phyloP scores from a whole-genome alignment of 192 early-diverging fungal genomes.

The Lunasporangiospora selenospora region DNA sequence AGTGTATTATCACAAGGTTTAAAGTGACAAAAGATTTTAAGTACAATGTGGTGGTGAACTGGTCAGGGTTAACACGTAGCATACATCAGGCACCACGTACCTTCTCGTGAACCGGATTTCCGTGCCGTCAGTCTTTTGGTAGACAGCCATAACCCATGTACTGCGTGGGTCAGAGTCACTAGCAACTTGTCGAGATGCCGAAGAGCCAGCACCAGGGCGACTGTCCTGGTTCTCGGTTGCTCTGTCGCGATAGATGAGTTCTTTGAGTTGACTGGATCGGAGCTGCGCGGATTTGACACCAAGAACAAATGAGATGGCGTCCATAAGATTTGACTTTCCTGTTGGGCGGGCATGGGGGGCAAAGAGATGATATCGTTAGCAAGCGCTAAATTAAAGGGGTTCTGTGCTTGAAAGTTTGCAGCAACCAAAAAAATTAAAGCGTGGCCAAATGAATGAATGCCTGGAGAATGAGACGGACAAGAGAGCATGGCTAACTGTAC shows the following conservation, averaged over 20 bases:
- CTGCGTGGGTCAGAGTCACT: constrained; percentile 51
- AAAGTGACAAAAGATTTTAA: constrained; percentile 28
- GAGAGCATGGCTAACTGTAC: constrained; percentile 44
- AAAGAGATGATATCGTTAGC: not conserved
- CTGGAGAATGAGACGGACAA: too few relatives aligned
- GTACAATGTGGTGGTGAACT: too few relatives aligned
- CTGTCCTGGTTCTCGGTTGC: constrained; percentile 52
- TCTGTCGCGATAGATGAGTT: constrained; percentile 88
- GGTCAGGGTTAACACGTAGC: too few relatives aligned
- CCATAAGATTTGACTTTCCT: constrained; percentile 99
- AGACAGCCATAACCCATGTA: constrained; percentile 86
- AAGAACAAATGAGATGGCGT: constrained; percentile 98
- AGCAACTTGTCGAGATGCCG: not conserved
- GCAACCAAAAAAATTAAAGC: too few relatives aligned
- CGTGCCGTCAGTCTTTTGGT: constrained; percentile 68
- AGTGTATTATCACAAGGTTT: not conserved
- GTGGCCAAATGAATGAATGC: too few relatives aligned
- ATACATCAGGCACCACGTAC: constrained; percentile 51
- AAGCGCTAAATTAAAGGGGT: too few relatives aligned
- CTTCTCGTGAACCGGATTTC: constrained; percentile 77
- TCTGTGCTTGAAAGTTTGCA: too few relatives aligned
- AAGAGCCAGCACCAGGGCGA: constrained; percentile 37
- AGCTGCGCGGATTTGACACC: constrained; percentile 93
- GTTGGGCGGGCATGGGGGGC: constrained; percentile 1
- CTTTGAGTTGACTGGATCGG: constrained; percentile 86